Evolutionary conservation across 1,284 basidiomycete species (phyloP).

Genomic region (Cryptococcus wingfieldii): DNA sequence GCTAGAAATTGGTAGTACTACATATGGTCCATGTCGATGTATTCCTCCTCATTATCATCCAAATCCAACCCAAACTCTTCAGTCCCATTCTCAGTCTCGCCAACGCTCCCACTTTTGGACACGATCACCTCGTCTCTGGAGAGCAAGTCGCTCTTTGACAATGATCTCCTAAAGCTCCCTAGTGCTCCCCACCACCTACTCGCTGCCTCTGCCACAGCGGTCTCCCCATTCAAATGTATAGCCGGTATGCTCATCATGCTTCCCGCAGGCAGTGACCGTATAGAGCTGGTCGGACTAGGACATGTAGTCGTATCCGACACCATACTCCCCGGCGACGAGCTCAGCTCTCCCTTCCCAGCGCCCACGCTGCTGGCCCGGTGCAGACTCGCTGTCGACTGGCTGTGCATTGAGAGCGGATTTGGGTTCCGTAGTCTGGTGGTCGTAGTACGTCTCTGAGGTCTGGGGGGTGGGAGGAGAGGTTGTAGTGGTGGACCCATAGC

Average conservation of each 20-base stretch:
- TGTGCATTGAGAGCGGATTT: slow-evolving; percentile 13
- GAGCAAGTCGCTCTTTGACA: background rate
- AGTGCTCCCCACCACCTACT: slow-evolving; percentile 7
- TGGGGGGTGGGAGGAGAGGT: slow-evolving; percentile 12
- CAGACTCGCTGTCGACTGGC: background rate
- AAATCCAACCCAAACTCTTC: background rate
- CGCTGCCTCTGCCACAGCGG: background rate
- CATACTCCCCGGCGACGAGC: slow-evolving; percentile 17
- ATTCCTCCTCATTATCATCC: slow-evolving; percentile 16
- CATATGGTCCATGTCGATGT: slow-evolving; percentile 23
- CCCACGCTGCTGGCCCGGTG: background rate
- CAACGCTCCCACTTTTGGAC: background rate
- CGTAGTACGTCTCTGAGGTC: slow-evolving; percentile 8
- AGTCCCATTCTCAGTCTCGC: background rate
- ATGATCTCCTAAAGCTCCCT: background rate
- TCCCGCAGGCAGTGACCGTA: slow-evolving; percentile 11
- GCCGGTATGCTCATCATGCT: background rate
- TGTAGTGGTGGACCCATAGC: slow-evolving; percentile 12
- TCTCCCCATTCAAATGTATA: slow-evolving; percentile 1
- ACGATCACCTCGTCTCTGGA: background rate
- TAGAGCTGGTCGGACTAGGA: slow-evolving; percentile 14
- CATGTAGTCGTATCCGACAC: slow-evolving; percentile 13
- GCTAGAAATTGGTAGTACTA: background rate
- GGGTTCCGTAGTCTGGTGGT: slow-evolving; percentile 18
- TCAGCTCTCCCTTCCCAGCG: slow-evolving; percentile 1